phyloP scores from a whole-genome alignment of 2,329 filamentous ascomycete genomes.

The Colletotrichum tropicale region DNA sequence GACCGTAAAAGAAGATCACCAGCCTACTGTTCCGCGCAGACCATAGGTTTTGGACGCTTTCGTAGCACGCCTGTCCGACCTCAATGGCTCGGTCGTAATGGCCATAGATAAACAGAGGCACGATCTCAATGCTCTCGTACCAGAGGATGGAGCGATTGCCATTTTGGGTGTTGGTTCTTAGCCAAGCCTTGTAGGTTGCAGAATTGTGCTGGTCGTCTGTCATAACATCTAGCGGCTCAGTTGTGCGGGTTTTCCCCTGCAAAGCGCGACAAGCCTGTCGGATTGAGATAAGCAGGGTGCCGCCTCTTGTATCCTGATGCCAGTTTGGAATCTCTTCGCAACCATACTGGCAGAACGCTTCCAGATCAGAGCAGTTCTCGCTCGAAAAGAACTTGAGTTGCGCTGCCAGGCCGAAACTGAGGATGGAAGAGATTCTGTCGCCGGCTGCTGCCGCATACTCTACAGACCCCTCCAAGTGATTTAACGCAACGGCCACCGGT shows the following conservation, averaged over 20 bases:
- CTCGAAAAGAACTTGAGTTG: conserved; percentile 72
- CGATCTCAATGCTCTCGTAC: conserved; percentile 71
- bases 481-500: conserved; percentile 62
- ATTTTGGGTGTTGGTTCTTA: conserved; percentile 55
- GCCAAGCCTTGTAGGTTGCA: conserved; percentile 63
- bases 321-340: conserved; percentile 77
- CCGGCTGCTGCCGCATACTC: conserved; percentile 71
- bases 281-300: conserved; percentile 69
- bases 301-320: conserved; percentile 73
- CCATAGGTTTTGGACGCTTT: conserved; percentile 57
- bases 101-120: conserved; percentile 67
- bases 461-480: conserved; percentile 67
- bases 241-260: conserved; percentile 71
- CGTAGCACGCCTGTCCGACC: conserved; percentile 55
- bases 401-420: conserved; percentile 72
- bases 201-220: conserved; percentile 71
- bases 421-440: conserved; percentile 73
- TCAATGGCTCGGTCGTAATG: conserved; percentile 65
- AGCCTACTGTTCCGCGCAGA: conserved; percentile 63
- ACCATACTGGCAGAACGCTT: conserved; percentile 73
- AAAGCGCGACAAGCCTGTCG: conserved; percentile 72
- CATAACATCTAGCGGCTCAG: conserved; percentile 61
- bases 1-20: conserved; percentile 64
- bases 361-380: conserved; percentile 71
- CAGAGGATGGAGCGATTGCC: conserved; percentile 68